These are phyloP conservation scores for Suhomyces choctaworum DNA, from an alignment of 1,139 yeast species.

Conservation along the genomic window DNA sequence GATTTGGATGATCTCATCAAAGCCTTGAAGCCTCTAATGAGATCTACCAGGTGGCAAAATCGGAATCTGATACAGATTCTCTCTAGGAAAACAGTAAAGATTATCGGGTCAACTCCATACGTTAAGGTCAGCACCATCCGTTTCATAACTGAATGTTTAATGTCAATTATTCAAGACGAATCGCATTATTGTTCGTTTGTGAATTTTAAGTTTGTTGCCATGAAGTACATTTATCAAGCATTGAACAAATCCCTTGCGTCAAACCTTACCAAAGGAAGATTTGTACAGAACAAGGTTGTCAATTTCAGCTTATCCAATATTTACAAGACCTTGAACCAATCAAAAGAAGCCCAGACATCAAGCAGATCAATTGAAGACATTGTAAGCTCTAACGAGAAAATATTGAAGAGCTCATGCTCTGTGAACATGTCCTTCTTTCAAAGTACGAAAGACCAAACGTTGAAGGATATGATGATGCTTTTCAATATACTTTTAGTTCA, in stretches of 20 bases:
- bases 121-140: not conserved
- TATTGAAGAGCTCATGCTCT: not conserved
- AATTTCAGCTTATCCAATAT: constrained; percentile 5
- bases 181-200: not conserved
- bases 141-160: constrained; percentile 2
- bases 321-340: not conserved
- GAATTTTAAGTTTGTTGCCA: constrained; percentile 1
- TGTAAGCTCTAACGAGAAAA: not conserved
- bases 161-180: constrained; percentile 1
- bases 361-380: constrained; percentile 1
- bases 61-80: not conserved
- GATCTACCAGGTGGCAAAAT: not conserved
- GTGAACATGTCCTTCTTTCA: not conserved
- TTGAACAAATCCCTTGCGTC: not conserved
- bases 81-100: not conserved
- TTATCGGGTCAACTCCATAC: not conserved
- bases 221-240: constrained; percentile 3
- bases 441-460: not conserved
- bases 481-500: constrained; percentile 4
- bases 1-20: constrained; percentile 1
- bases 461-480: not conserved
- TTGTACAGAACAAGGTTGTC: not conserved
- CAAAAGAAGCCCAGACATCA: not conserved
- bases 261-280: not conserved
- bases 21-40: constrained; percentile 1